Evolutionary conservation across 345 rosid species (phyloP), one percentile per base, ranked within the genome.

Genomic region (Salix caprea): DNA sequence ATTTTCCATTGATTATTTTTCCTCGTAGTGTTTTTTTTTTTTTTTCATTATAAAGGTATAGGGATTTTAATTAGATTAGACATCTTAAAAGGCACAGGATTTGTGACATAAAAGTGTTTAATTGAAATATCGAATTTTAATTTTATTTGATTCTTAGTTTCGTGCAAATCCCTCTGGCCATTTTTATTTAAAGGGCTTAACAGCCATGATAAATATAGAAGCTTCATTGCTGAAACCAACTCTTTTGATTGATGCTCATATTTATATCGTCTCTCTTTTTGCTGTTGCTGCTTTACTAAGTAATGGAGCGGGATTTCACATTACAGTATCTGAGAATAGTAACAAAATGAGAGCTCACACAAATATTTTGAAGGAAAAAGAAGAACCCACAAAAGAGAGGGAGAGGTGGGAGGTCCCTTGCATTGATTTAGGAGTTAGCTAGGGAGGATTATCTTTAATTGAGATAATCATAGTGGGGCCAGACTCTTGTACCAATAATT

Each of bases 1-100:
- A 69, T 16, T 50, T 71, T 50, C 61, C 56, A 23, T 61, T 39
- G 1, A 5, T 67, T 69, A 66, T 72, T 62, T 77, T 15, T 61
- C 79, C 24, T 70, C 66, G 69, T 52, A 46, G 1, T 34, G 60
- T 62, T 50, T 34, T 15, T 8, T 1, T 61, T 70, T n/a, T n/a
- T n/a, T 65, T 19, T 60, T 11, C 37, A 69, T 74, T 66, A 6
- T 54, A 46, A 39, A 58, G 78, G 65, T 70, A 76, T 61, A 83
- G 80, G 71, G 83, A 77, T 73, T 79, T 70, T 84, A 44, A 36
- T 16, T 48, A 75, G 68, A 74, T 72, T 48, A 75, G 65, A 74
- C 67, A 9, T 78, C 71, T 79, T 70, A 23, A 78, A 71, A 81
- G 67, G 82, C 73, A 61, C 71, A 72, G 82, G 76, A 69, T 73